Evolutionary conservation across 2,329 filamentous ascomycete species (phyloP).

Genomic region (Monilinia laxa): DNA sequence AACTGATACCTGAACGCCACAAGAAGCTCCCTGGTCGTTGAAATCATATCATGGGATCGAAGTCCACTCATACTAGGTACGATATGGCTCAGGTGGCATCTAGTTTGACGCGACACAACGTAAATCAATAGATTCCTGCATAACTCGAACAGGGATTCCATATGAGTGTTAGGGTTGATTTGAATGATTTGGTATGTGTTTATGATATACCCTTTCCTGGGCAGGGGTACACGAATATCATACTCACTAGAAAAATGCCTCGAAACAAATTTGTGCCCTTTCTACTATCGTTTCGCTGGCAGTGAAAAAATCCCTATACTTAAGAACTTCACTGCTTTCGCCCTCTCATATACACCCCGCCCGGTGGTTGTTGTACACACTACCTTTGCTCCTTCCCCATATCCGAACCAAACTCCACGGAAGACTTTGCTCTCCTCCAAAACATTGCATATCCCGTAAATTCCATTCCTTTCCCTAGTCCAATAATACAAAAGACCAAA

Average conservation of each 20-base stretch:
- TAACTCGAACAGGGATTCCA: background rate
- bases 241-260: background rate
- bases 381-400: background rate
- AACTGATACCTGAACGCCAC: too few species aligned
- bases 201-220: background rate
- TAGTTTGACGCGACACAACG: background rate
- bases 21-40: too few species aligned
- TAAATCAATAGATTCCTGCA: background rate
- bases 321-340: background rate
- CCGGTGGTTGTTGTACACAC: conserved; percentile 3
- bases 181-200: background rate
- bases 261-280: background rate
- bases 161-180: background rate
- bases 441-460: conserved; percentile 7
- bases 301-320: background rate
- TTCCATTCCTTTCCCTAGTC: conserved; percentile 8
- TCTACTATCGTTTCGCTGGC: background rate
- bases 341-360: background rate
- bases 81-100: background rate
- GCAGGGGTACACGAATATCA: background rate
- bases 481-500: conserved; percentile 10
- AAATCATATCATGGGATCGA: too few species aligned
- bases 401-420: conserved; percentile 7
- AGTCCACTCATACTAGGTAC: too few species aligned
- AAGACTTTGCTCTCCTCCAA: background rate